phyloP scores from a whole-genome alignment of 176 grass and related monocot genomes.

The Themeda triandra region DNA sequence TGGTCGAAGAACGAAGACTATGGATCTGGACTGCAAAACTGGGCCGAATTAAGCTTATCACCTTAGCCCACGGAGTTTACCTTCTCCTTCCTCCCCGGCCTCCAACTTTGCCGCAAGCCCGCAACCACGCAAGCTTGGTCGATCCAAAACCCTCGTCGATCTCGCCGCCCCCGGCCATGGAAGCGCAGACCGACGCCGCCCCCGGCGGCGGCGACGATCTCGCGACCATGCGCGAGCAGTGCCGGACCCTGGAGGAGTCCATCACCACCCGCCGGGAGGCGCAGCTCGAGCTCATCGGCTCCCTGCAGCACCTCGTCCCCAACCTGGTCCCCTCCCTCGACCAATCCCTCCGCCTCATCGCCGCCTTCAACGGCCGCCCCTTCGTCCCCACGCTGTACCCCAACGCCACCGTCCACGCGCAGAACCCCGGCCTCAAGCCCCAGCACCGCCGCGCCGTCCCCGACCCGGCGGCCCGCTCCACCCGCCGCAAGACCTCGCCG shows the following conservation, averaged over 20 bases:
- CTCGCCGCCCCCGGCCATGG: constrained; percentile 32
- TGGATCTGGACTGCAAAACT: background rate
- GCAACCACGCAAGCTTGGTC: background rate
- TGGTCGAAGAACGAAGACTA: too few species aligned
- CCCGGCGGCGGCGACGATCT: constrained; percentile 54
- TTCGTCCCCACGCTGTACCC: constrained; percentile 65
- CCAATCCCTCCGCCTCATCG: constrained; percentile 71
- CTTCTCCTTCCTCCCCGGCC: background rate
- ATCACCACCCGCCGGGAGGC: constrained; percentile 59
- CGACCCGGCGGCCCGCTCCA: constrained; percentile 45
- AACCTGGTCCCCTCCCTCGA: constrained; percentile 78
- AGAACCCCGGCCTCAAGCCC: constrained; percentile 43
- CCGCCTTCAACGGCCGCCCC: constrained; percentile 76
- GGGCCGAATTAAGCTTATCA: too few species aligned
- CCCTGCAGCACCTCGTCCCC: constrained; percentile 65
- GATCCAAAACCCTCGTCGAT: background rate
- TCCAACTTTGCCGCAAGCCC: background rate
- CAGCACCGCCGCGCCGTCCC: constrained; percentile 44
- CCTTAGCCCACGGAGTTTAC: background rate
- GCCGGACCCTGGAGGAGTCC: constrained; percentile 61
- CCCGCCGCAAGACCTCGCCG: constrained; percentile 53
- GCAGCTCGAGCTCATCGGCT: constrained; percentile 74
- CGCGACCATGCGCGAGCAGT: constrained; percentile 60
- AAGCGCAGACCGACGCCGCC: constrained; percentile 38
- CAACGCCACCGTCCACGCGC: constrained; percentile 28